phyloP scores from a whole-genome alignment of 139 green algal genomes.

The Tetraselmis striata region DNA sequence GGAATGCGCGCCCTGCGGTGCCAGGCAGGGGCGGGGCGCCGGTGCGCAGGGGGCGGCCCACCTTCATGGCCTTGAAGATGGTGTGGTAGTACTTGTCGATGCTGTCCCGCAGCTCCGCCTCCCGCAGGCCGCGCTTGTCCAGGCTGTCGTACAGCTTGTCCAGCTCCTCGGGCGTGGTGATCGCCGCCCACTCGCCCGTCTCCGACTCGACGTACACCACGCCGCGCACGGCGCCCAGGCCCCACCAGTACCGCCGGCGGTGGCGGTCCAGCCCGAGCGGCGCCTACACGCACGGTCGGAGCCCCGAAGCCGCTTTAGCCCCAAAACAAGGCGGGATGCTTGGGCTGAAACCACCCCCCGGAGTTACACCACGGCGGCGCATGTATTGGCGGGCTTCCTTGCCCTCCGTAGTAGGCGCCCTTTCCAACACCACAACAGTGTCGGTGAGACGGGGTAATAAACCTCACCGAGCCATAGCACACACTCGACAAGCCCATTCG shows the following conservation, averaged over 20 bases:
- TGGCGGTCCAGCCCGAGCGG: slow-evolving; percentile 38
- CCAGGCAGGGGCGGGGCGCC: too few species aligned
- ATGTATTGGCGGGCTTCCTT: too few species aligned
- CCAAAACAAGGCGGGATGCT: too few species aligned
- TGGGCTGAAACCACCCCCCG: too few species aligned
- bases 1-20: too few species aligned
- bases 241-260: slow-evolving; percentile 44
- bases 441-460: too few species aligned
- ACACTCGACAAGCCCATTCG: too few species aligned
- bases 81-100: slow-evolving; percentile 5
- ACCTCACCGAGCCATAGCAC: too few species aligned
- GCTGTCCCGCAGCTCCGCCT: slow-evolving; percentile 24
- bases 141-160: slow-evolving; percentile 31
- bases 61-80: background rate
- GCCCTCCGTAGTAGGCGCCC: too few species aligned
- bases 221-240: slow-evolving; percentile 21
- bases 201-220: slow-evolving; percentile 33
- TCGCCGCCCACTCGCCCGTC: slow-evolving; percentile 18
- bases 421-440: too few species aligned
- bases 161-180: slow-evolving; percentile 22
- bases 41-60: background rate
- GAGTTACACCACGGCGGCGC: too few species aligned
- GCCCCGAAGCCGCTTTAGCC: too few species aligned
- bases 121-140: slow-evolving; percentile 35
- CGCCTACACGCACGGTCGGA: background rate